phyloP scores from a whole-genome alignment of 768 basidiomycete genomes.

The Boletus vermiculosoides region DNA sequence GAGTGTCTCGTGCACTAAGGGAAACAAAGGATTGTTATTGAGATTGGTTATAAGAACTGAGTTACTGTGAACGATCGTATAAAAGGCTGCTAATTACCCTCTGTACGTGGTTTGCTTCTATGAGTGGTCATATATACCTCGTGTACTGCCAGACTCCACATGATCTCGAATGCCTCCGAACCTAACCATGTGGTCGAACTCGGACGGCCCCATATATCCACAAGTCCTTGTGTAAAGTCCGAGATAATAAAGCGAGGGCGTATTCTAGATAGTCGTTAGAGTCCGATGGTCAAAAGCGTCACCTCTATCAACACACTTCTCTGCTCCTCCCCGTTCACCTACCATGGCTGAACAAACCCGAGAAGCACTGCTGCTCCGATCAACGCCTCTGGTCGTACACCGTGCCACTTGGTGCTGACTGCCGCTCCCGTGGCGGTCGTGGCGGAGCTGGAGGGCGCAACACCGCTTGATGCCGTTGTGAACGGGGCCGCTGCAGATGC shows the following conservation, averaged over 20 bases:
- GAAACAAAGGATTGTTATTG: too few species aligned
- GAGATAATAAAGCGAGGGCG: constrained; percentile 3
- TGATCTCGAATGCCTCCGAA: not conserved
- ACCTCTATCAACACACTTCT: not conserved
- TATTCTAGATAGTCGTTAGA: constrained; percentile 13
- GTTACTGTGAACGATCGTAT: not conserved
- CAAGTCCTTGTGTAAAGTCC: not conserved
- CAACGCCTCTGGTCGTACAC: not conserved
- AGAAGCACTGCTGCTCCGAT: constrained; percentile 9
- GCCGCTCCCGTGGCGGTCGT: not conserved
- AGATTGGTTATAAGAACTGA: too few species aligned
- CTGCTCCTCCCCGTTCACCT: not conserved
- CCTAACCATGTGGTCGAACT: not conserved
- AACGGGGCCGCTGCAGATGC: not conserved
- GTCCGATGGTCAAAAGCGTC: not conserved
- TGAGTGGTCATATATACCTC: constrained; percentile 9
- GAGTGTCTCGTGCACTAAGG: too few species aligned
- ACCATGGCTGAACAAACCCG: constrained; percentile 13
- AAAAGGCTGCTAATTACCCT: not conserved
- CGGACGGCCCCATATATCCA: not conserved
- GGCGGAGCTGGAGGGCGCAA: not conserved
- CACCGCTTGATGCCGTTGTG: not conserved
- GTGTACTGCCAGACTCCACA: not conserved
- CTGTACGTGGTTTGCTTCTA: not conserved
- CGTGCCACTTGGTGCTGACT: not conserved